phyloP scores from a whole-genome alignment of 2,329 filamentous ascomycete species.

The Endoconidiophora polonica region DNA sequence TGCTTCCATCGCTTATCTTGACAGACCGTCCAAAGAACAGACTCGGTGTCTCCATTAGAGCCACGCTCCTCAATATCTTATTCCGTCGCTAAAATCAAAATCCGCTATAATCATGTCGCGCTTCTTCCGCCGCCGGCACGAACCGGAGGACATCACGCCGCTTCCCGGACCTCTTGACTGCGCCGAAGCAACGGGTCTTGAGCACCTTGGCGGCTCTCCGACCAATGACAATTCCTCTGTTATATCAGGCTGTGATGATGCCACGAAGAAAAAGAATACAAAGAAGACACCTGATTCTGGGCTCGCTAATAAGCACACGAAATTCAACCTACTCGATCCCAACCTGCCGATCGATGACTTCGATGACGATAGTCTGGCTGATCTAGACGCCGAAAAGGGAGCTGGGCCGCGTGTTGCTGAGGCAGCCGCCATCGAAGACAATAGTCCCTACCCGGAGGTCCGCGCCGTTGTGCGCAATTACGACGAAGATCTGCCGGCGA shows the following conservation, averaged over 20 bases:
- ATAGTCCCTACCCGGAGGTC: conserved; percentile 52
- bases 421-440: conserved; percentile 42
- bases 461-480: conserved; percentile 48
- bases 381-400: conserved; percentile 34
- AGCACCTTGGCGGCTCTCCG: conserved; percentile 31
- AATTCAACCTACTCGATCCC: conserved; percentile 31
- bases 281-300: background rate
- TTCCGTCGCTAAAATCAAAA: background rate
- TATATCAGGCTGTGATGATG: conserved; percentile 16
- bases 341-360: conserved; percentile 47
- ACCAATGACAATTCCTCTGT: conserved; percentile 28
- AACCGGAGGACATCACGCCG: conserved; percentile 29
- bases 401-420: conserved; percentile 34
- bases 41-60: too few species aligned
- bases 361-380: conserved; percentile 32
- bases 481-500: conserved; percentile 47
- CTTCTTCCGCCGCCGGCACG: conserved; percentile 29
- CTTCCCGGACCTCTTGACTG: conserved; percentile 23
- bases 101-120: conserved; percentile 13
- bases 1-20: too few species aligned
- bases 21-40: too few species aligned
- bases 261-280: background rate
- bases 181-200: conserved; percentile 25
- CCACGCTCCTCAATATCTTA: background rate
- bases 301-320: background rate